Evolutionary conservation across 2,329 filamentous ascomycete genomes (phyloP).

Genomic region (Colletotrichum karsti): DNA sequence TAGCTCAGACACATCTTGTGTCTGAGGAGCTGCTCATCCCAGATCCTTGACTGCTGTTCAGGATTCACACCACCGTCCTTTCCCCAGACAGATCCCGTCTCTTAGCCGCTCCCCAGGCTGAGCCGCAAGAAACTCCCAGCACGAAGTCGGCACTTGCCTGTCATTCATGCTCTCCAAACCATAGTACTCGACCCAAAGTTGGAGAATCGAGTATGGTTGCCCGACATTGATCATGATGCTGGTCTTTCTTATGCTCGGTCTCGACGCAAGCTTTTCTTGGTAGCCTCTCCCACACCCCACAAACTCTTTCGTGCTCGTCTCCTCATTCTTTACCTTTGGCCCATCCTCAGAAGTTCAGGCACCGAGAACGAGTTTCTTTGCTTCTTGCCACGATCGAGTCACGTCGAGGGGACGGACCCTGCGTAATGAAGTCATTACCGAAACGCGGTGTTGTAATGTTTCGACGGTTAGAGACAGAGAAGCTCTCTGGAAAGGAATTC

Average conservation of each 20-base stretch:
- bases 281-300: slow-evolving; percentile 7
- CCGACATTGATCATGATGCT: slow-evolving; percentile 1
- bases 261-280: slow-evolving; percentile 1
- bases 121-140: not conserved
- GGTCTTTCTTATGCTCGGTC: slow-evolving; percentile 14
- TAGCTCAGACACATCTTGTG: slow-evolving; percentile 10
- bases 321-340: not conserved
- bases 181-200: not conserved
- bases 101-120: not conserved
- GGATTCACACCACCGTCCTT: not conserved
- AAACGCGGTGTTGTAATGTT: not conserved
- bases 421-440: slow-evolving; percentile 6
- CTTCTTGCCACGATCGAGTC: slow-evolving; percentile 7
- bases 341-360: not conserved
- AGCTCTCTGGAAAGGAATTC: not conserved
- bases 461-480: not conserved
- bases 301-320: not conserved
- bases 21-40: not conserved
- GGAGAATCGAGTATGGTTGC: not conserved
- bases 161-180: not conserved
- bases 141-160: not conserved
- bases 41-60: slow-evolving; percentile 6
- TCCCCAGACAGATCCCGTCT: not conserved
- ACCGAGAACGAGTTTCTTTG: slow-evolving; percentile 3
- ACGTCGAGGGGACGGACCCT: slow-evolving; percentile 1